Base-by-base conservation (phyloP, 169 alveolate species). In the Plasmodium reichenowi region DNA sequence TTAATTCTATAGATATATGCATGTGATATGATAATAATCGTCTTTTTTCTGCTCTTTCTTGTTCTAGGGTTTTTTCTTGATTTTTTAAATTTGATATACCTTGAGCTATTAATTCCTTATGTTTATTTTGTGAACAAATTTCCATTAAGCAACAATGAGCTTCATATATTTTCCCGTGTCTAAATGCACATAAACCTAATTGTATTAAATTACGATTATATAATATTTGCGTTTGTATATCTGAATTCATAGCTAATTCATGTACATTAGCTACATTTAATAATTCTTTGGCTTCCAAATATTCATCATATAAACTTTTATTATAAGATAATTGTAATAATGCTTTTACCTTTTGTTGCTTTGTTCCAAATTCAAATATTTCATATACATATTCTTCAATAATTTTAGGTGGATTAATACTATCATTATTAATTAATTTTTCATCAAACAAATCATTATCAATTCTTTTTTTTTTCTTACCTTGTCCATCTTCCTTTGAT, bases 121-220 rank as follows among this genome's bases (percentile, higher is more conserved):
- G 96, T 67, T 98, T 94, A 66, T 94, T 95, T 59, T 97, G 98
- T 43, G 98, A 91, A 86, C 99, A 96, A 12, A 97, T 95, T 70
- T 98, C 99, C 83, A 97, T 95, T 17, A 98, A 92, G 87, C 97
- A 95, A 26, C 96, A 94, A 86, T 96, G 98, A 22, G 98, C 97
- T 86, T 96, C 99, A 64, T 95, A 94, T 78, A 98, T 95, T 68
- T 93, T 92, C 0, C 99, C 99, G 87, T 93, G 92, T 58, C 99
- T 94, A 96, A 98, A 98, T 22, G 99, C 99, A 70, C 99, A 95
- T 45, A 98, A 94, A 2, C 99, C 99, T 76, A 98, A 92, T 93
- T 97, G 99, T 0, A 98, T 99, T 56, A 97, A 88, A 80, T 97
- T 95, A 76, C 99, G 93, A 92, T 98, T 98, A 93, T 96, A 97